Evolutionary conservation across 495 filamentous ascomycete genomes (phyloP), one percentile per base, ranked within the genome.

Genomic region (Cenococcum geophilum): DNA sequence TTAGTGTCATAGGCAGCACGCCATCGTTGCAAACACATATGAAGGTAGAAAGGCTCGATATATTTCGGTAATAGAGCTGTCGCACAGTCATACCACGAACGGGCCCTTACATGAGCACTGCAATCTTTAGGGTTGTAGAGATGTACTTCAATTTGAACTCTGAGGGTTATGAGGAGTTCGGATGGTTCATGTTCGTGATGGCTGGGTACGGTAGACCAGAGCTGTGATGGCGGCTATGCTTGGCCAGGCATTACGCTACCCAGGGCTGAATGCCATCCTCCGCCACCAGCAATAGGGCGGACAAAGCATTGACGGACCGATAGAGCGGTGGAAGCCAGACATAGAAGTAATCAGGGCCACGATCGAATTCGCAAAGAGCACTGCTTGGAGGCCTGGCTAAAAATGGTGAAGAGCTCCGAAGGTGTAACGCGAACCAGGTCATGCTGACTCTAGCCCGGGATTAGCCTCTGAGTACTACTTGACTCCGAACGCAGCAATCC

Each of bases 1-100:
- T 49, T 6, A 18, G 45, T 22, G 45, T 49, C 27, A 36, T 35
- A 36, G 27, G 54, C 27, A 36, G 23, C 36, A 56, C 21, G 27
- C 54, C 54, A 12, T 56, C 6, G 54, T 56, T 56, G 54, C 54
- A 56, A 56, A 23, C 54, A 36, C 40, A 56, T 56, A 36, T 23
- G 27, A 56, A 56, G 27, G 54, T 56, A 12, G 54, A 55, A 55
- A 55, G 52, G 22, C 52, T 55, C n/a, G 18, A 55, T 27, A 21
- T 32, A 12, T 55, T 55, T 32, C 6, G 27, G 52, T 55, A 21
- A 55, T 55, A 55, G 5, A 55, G 52, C 52, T 34, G 27, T 55
- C 52, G 16, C n/a, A 55, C 36, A 32, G 52, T 55, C 18, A 55
- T 1, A 55, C 52, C 35, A 55, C 52, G 9, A 55, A 55, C 23